phyloP scores from a whole-genome alignment of 2,329 filamentous ascomycete genomes.

The Pezicula radicicola region DNA sequence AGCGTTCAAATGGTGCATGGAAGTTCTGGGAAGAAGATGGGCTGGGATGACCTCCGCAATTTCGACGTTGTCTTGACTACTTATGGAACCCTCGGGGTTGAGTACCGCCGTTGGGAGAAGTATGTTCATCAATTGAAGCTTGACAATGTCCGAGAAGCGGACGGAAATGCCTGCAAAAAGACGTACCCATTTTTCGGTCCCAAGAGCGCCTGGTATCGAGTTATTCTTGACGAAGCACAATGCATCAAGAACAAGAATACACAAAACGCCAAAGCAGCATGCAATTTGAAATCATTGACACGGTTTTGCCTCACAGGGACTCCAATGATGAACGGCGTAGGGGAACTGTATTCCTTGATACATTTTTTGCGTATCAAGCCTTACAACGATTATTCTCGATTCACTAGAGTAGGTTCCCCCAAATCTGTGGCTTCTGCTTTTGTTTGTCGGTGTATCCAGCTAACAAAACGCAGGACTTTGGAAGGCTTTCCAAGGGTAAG shows the following conservation, averaged over 20 bases:
- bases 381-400: conserved; percentile 63
- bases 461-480: conserved; percentile 19
- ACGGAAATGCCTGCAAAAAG: conserved; percentile 30
- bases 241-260: conserved; percentile 74
- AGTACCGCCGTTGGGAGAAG: conserved; percentile 59
- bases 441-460: not conserved
- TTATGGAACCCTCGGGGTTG: conserved; percentile 67
- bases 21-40: conserved; percentile 44
- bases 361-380: conserved; percentile 75
- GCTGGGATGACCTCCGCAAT: conserved; percentile 57
- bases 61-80: conserved; percentile 79
- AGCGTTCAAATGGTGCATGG: conserved; percentile 70
- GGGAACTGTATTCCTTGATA: conserved; percentile 75
- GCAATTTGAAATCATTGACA: conserved; percentile 54
- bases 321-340: conserved; percentile 83
- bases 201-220: conserved; percentile 60
- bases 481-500: conserved; percentile 21
- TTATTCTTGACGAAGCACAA: conserved; percentile 79
- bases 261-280: conserved; percentile 57
- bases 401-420: conserved; percentile 46
- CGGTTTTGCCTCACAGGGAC: conserved; percentile 78
- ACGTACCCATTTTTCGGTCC: conserved; percentile 50
- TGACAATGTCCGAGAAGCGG: conserved; percentile 28
- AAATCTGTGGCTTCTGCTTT: conserved; percentile 12
- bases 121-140: conserved; percentile 28